phyloP scores from a whole-genome alignment of 2,329 filamentous ascomycete species.

The Penicillium polonicum region DNA sequence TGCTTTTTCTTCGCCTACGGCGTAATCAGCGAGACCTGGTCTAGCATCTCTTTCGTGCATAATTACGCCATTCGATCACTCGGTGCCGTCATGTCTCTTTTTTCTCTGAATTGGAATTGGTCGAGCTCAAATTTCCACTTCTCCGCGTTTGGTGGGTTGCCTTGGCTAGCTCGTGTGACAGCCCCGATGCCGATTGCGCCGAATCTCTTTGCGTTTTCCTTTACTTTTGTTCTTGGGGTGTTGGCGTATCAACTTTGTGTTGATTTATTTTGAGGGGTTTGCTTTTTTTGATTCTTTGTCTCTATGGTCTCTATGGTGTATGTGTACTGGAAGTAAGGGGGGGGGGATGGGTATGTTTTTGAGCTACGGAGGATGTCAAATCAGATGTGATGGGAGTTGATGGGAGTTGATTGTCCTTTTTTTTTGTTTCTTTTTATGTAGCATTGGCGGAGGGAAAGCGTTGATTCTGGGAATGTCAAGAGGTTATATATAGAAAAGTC shows the following conservation, averaged over 20 bases:
- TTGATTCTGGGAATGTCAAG: not conserved
- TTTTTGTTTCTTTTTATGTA: not conserved
- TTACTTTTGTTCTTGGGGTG: not conserved
- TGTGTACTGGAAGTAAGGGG: not conserved
- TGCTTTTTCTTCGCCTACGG: slow-evolving; percentile 4
- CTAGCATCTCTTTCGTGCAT: not conserved
- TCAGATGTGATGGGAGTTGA: too few species aligned
- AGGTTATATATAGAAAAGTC: too few species aligned
- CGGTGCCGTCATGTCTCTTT: slow-evolving; percentile 11
- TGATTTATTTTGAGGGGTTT: not conserved
- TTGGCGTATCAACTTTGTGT: not conserved
- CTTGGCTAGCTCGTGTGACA: not conserved
- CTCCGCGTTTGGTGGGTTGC: not conserved
- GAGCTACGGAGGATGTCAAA: not conserved
- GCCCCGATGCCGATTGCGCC: not conserved
- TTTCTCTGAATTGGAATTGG: not conserved
- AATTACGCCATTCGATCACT: slow-evolving; percentile 14
- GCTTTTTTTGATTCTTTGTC: not conserved
- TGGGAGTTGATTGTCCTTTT: not conserved
- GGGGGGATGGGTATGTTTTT: not conserved
- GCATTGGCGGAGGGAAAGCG: not conserved
- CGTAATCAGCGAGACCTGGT: not conserved
- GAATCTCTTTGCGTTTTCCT: not conserved
- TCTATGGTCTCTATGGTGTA: not conserved
- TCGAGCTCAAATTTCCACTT: not conserved